Evolutionary conservation across 192 early-diverging fungal genomes (phyloP).

Genomic region (Chytriomyces hyalinus): DNA sequence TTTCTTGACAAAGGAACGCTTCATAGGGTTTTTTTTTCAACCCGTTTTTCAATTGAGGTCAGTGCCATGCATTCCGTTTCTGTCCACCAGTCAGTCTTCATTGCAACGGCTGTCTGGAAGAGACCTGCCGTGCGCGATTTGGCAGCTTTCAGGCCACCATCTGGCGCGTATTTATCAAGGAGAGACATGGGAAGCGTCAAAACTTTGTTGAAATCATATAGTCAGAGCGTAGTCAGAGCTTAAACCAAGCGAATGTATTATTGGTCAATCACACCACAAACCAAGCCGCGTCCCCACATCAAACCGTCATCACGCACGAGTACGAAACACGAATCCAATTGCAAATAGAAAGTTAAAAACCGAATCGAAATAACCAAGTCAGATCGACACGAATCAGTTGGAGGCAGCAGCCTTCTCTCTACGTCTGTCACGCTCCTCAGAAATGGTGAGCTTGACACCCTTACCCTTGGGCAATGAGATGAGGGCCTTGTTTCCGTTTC

Average conservation of each 20-base stretch:
- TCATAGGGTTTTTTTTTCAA: no score
- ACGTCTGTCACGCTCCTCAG: constrained; percentile 97
- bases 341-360: background rate
- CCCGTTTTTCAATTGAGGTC: no score
- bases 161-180: no score
- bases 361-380: no score
- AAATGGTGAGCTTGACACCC: constrained; percentile 97
- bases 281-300: background rate
- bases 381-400: background rate
- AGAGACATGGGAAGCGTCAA: no score
- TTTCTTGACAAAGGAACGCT: no score
- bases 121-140: no score
- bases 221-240: background rate
- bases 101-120: no score
- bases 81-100: no score
- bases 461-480: constrained; percentile 99
- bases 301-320: background rate
- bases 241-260: background rate
- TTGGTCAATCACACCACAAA: background rate
- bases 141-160: no score
- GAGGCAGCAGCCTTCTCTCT: constrained; percentile 60
- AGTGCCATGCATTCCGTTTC: no score
- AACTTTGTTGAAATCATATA: no score
- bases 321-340: background rate
- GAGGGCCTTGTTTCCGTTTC: constrained; percentile 86